Evolutionary conservation across 2,329 filamentous ascomycete species (phyloP).

Genomic region (Albophoma yamanashiensis): DNA sequence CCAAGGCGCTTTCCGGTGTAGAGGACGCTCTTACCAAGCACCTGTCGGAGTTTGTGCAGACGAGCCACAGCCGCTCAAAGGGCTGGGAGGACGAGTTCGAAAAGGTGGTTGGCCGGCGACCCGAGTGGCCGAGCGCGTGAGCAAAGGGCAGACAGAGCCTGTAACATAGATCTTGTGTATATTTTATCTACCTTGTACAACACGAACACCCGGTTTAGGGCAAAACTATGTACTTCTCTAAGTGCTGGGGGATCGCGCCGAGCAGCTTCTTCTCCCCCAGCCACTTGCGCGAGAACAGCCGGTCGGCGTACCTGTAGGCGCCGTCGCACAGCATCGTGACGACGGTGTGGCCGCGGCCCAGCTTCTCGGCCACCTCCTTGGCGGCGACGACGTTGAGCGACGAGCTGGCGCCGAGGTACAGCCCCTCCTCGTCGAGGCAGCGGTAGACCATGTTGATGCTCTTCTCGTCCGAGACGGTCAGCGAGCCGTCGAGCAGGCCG

Average conservation of each 20-base stretch:
- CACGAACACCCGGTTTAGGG: constrained; percentile 37
- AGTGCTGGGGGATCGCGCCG: constrained; percentile 67
- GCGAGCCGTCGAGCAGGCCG: constrained; percentile 69
- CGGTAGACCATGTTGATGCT: constrained; percentile 97
- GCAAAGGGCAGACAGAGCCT: neutral
- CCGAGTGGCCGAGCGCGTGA: constrained; percentile 13
- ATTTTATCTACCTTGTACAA: constrained; percentile 16
- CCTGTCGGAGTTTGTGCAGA: constrained; percentile 19
- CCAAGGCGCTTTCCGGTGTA: constrained; percentile 24
- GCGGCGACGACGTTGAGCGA: constrained; percentile 92
- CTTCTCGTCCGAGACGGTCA: constrained; percentile 84
- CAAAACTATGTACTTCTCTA: constrained; percentile 91
- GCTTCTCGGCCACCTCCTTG: constrained; percentile 81
- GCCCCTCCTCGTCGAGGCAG: constrained; percentile 87
- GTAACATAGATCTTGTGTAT: constrained; percentile 6
- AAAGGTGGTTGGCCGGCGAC: constrained; percentile 14
- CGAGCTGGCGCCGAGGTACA: constrained; percentile 91
- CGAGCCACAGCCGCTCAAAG: constrained; percentile 3
- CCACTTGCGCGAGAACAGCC: constrained; percentile 89
- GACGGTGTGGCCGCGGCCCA: constrained; percentile 81
- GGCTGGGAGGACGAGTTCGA: constrained; percentile 15
- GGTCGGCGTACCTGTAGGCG: constrained; percentile 93
- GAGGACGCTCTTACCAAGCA: constrained; percentile 25
- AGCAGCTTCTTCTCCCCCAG: constrained; percentile 75
- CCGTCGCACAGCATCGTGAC: constrained; percentile 93